Evolutionary conservation across 192 early-diverging fungal species (phyloP), one percentile per base, ranked within the genome.

Genomic region (Paraglomus brasilianum): DNA sequence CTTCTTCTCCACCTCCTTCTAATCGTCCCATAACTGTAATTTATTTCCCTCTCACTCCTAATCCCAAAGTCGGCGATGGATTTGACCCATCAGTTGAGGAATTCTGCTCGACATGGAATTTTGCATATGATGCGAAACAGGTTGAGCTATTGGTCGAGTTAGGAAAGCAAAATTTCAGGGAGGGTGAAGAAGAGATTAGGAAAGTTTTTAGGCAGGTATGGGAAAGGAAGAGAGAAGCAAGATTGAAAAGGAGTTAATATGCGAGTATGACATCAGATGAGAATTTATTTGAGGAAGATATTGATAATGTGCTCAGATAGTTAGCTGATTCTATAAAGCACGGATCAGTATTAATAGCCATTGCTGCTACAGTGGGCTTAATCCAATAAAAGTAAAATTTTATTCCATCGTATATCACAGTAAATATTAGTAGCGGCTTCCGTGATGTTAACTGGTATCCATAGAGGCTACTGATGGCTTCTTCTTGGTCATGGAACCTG

Each of bases 21-120:
- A 66, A 55, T 14, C 72, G 78, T 4, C 79, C 81, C 4, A 80
- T 86, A 11, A 77, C 81, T 4, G 21, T 91, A 22, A 40, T 88
- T 19, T 91, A 91, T 59, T 78, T 87, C 56, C 90, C 90, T 8
- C 77, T 89, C 21, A 80, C 88, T 61, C 71, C 77, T 0, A 91
- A 91, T 50, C 52, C 40, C 2, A 75, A 82, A 42, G 85, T 83
- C 48, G 66, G 81, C 21, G 71, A 75, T 14, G 78, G 69, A 8
- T 90, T 90, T 80, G 82, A 88, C 64, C 90, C 90, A 8, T 79
- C 75, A 55, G 81, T 74, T n/a, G 84, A 80, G 1, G 80, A 82
- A 22, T 88, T 89, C 57, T 88, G 86, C 40, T 79, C 78, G 3
- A 89, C 88, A 0, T 89, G 82, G 46, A 90, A 90, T 64, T 87